Evolutionary conservation across 345 rosid genomes (phyloP), one percentile per base, ranked within the genome.

Genomic region (Cardamine chenopodiifolia): DNA sequence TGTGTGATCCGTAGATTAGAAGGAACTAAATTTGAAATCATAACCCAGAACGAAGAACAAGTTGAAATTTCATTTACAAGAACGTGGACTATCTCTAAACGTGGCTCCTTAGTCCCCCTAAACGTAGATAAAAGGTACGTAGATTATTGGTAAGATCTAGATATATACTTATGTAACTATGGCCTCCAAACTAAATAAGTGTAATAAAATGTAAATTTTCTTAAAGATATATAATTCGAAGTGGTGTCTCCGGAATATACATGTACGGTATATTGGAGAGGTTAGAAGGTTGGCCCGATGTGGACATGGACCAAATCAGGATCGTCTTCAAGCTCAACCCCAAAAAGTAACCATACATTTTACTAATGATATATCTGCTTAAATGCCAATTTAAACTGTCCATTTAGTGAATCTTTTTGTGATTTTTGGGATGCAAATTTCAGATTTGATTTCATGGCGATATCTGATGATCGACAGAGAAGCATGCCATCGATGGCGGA

Each of bases 291-390:
- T 95, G 90, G 91, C 99, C 96, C 3, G 90, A 86, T 42, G 90
- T 89, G 20, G 88, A 89, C 66, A 89, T 95, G 90, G 90, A 86
- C 77, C 99, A 95, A 77, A 86, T 86, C 19, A 86, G 99, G 69
- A 80, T 89, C 11, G 99, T 84, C 61, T 90, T 88, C 84, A 95
- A 85, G 85, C 98, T 90, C 55, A 81, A 81, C 44, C 56, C 76
- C 13, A 55, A 85, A 26, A 86, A 73, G 97, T 92, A 85, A 28
- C 87, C 80, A 82, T 15, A 39, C 5, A 0, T 11, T 18, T 48
- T 8, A 37, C 68, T 14, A 29, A 8, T 12, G 15, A 49, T 35
- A 18, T 19, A n/a, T n/a, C n/a, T n/a, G n/a, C n/a, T n/a, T n/a
- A n/a, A n/a, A n/a, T n/a, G n/a, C n/a, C n/a, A n/a, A n/a, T n/a